Percentiles rank a stretch among this genome's conserved stretches.
Evolutionary conservation across 176 grass and related monocot species (phyloP).

Genomic region (Musa schizocarpa): DNA sequence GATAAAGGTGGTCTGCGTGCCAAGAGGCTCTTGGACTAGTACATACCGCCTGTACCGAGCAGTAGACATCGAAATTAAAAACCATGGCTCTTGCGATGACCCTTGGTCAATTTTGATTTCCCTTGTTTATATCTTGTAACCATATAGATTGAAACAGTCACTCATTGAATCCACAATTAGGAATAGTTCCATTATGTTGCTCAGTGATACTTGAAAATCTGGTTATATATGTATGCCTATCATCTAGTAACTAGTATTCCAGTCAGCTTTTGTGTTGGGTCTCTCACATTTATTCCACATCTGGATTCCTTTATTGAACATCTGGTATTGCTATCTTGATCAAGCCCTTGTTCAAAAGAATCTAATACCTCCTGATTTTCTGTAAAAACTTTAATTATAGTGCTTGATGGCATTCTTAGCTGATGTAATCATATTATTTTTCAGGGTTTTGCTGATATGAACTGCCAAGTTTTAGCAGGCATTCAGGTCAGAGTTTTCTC

Average conservation of each 20-base stretch:
- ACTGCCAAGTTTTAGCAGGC: conserved; percentile 41
- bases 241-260: not conserved
- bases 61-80: too few species aligned
- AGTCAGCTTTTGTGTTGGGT: not conserved
- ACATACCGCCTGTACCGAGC: too few species aligned
- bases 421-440: conserved; percentile 13
- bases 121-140: too few species aligned
- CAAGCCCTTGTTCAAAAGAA: not conserved
- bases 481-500: conserved; percentile 46
- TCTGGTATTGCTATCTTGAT: not conserved
- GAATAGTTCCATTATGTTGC: too few species aligned
- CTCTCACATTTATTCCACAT: not conserved
- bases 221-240: too few species aligned
- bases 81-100: too few species aligned
- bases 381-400: not conserved
- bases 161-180: too few species aligned
- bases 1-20: too few species aligned
- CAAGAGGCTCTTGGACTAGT: too few species aligned
- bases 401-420: not conserved
- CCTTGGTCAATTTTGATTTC: too few species aligned
- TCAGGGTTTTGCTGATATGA: conserved; percentile 56
- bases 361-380: not conserved
- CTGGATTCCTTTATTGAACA: not conserved
- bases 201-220: too few species aligned
- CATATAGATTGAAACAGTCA: too few species aligned